These are phyloP conservation scores for Chlorella sorokiniana DNA, from an alignment of 139 green algal genomes.

Conservation along the genomic window DNA sequence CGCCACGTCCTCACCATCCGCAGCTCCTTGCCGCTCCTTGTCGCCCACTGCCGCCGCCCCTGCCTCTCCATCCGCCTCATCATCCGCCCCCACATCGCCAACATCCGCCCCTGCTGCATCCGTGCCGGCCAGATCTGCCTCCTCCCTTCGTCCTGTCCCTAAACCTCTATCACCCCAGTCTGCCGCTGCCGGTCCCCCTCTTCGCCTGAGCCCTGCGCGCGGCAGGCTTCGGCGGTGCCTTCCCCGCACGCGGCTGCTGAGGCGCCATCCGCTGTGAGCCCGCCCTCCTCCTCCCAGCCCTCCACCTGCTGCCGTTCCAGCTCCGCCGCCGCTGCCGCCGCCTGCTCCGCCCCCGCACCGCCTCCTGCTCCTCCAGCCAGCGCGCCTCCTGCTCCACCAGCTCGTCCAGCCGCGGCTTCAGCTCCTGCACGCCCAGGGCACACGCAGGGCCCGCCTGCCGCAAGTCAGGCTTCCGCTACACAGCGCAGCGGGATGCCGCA, in stretches of 20 bases:
- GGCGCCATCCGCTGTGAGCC: no score
- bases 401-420: conserved; percentile 17
- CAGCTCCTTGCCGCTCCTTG: not conserved
- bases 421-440: not conserved
- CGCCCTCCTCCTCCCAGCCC: not conserved
- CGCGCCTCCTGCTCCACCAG: conserved; percentile 33
- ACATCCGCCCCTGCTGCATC: no score
- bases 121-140: no score
- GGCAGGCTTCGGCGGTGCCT: no score
- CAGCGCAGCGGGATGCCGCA: not conserved
- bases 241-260: no score
- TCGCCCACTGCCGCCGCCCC: not conserved
- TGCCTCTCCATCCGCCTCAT: no score
- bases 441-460: not conserved
- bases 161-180: no score
- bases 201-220: no score
- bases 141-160: no score
- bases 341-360: not conserved
- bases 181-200: no score
- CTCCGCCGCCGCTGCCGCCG: not conserved
- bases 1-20: not conserved
- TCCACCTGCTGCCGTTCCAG: not conserved
- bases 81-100: no score
- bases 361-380: conserved; percentile 37
- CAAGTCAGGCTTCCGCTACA: no score